Base-by-base conservation (phyloP, 805 yeast genomes). In the Ogataea nonfermentans region DNA sequence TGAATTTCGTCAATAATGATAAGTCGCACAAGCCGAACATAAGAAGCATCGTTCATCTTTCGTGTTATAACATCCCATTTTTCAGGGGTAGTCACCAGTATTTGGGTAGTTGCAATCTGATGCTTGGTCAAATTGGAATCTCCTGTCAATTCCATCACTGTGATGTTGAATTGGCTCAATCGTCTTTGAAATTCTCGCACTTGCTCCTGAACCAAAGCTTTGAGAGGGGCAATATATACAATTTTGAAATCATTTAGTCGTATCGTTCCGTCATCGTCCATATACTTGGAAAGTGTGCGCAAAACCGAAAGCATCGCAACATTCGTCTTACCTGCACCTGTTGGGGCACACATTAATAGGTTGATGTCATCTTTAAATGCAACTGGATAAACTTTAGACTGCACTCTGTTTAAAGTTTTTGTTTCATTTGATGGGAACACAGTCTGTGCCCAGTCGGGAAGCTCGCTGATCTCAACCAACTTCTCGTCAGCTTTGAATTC, bases 301-400 rank as follows among this genome's bases (percentile, higher is more conserved):
- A 90, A 66, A 4, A 86, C 71, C 0, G 96, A 70, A 32, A 93
- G 63, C 81, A 93, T 77, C 0, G 99, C 99, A 20, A 93, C 96
- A 59, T 93, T 93, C 15, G 99, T 91, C 59, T 91, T 91, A 66
- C 99, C 99, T 2, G 96, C 96, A 67, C 99, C 99, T 0, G 99
- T 91, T 6, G 99, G 99, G 1, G 99, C 98, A 72, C 98, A 91
- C 51, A 91, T 67, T 12, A 91, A 65, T 27, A 93, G 58, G 53
- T 90, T 91, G 4, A 72, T 71, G 55, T 86, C 93, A 1, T 75
- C 64, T 4, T 71, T 54, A 48, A 91, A 86, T 0, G 95, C 96
- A n/a, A 68, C 56, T 1, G 93, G 93, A 48, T 64, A 87, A 0
- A 90, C 88, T 45, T 75, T 76, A 1, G 95, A 84, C 61, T 93